Percentiles rank a stretch among this genome's conserved stretches.
Evolutionary conservation across 2,329 filamentous ascomycete species (phyloP).

Genomic region (Aureobasidium sp.): DNA sequence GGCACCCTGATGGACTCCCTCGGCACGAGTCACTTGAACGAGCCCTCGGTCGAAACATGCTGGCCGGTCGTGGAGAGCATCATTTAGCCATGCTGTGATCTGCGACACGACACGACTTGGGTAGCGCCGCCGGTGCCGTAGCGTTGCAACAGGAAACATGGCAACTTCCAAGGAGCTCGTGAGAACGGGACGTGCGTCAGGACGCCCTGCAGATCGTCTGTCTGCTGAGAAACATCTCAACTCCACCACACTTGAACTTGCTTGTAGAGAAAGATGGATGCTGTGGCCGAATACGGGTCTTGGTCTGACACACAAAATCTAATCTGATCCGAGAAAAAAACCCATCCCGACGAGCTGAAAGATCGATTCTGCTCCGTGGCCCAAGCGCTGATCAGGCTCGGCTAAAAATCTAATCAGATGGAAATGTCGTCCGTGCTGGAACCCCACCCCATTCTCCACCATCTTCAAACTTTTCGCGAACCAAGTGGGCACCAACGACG

Average conservation of each 20-base stretch:
- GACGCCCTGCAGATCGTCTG: background rate
- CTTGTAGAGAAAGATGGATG: slow-evolving; percentile 44
- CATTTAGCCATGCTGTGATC: background rate
- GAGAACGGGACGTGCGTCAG: background rate
- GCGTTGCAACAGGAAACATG: background rate
- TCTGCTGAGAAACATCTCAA: no score
- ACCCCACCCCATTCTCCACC: background rate
- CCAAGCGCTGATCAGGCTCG: background rate
- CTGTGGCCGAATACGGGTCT: slow-evolving; percentile 42
- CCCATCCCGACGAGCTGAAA: background rate
- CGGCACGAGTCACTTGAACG: background rate
- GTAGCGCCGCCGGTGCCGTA: background rate
- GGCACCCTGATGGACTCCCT: slow-evolving; percentile 2
- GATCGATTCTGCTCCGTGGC: background rate
- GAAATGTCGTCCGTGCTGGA: background rate
- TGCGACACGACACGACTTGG: background rate
- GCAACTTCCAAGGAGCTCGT: background rate
- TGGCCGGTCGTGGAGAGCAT: background rate
- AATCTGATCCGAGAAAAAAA: background rate
- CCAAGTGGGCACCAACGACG: background rate
- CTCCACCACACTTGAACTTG: slow-evolving; percentile 21
- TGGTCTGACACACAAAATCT: background rate
- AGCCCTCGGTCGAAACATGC: background rate
- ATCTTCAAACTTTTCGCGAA: background rate
- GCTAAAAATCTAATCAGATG: slow-evolving; percentile 9